Base-by-base conservation (phyloP, 345 rosid species). In the Linum usitatissimum region DNA sequence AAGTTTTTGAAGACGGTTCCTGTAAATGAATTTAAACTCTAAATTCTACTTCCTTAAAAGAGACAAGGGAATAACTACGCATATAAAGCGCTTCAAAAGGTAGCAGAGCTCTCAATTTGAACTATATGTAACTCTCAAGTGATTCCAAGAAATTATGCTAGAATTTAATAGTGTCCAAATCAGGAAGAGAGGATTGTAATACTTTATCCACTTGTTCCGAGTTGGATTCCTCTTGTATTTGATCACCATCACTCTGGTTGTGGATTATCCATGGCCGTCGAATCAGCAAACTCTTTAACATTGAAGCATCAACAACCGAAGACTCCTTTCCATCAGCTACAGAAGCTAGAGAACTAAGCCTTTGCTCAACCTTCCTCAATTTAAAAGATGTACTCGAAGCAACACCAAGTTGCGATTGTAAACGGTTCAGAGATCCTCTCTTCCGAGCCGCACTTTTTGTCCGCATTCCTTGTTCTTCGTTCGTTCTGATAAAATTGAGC, bases 311-410 rank as follows among this genome's bases (percentile, higher is more conserved):
- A 61, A 38, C 55, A 19, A 9, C 38, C 17, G 57, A 9, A 2
- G 45, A 55, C 6, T 34, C 63, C 62, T 8, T 57, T 42, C 7
- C 21, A 56, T 38, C 55, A 62, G 40, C 20, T 10, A 30, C 42
- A 61, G 67, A 49, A 8, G 28, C 63, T 36, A n/a, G 6, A 30
- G 68, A 63, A 14, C n/a, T 18, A 39, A 59, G 17, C 12, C 42
- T 28, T 34, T 56, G 71, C 13, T 73, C 68, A 61, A 53, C 59
- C 60, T 73, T 78, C 72, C 63, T 68, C 78, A 83, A 59, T 51
- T 30, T 53, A 67, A 83, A 80, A 34, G 87, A 78, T 1, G 81
- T 72, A 54, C 45, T 75, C 15, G 81, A 78, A 23, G 63, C 68
- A 68, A 83, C 78, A 64, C 83, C 83, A 42, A 79, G 83, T 3